Evolutionary conservation across 1,284 basidiomycete genomes (phyloP), one percentile per base, ranked within the genome.

Genomic region (Veloboletus limbatus): DNA sequence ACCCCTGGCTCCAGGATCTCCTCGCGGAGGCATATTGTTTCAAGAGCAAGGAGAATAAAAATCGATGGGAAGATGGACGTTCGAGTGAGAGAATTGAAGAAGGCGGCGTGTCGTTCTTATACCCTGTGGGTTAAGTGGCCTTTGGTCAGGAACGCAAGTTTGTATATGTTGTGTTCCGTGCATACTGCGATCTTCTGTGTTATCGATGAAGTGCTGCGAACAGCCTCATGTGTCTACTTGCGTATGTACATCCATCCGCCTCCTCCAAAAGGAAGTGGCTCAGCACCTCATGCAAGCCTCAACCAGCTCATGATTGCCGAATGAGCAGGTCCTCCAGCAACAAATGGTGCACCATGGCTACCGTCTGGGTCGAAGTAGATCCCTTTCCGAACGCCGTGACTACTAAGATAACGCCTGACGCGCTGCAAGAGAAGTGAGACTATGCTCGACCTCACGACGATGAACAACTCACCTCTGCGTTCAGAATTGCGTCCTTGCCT

Each of bases 401-500:
- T 82, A 24, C 75, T 74, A 10, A 93, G 76, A 62, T 92, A 93
- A 37, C 74, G 74, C 52, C 78, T 78, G 18, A 91, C 80, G 17
- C 88, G 82, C 83, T 89, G 59, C 8, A 45, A 8, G 31, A 3
- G 6, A 20, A 39, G 14, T 57, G 16, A 55, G 55, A 30, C 25
- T 1, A 26, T 25, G 47, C 8, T 37, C 14, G 17, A 27, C 28
- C 33, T 35, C 36, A 38, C 16, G 1, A 6, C 7, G 14, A 45
- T 8, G 18, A 32, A 26, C 28, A 11, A 37, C 74, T 49, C 51
- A 88, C 86, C 58, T 77, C 68, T 4, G 88, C 78, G 58, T 88
- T 79, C 37, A 95, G 69, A 55, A 97, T 90, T 20, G 76, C 75
- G 56, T 96, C 93, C 54, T 82, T 77, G 1, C 86, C 89, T 18